Conservation (phyloP, 2,329 filamentous ascomycete species). For the Alternaria rosae region DNA sequence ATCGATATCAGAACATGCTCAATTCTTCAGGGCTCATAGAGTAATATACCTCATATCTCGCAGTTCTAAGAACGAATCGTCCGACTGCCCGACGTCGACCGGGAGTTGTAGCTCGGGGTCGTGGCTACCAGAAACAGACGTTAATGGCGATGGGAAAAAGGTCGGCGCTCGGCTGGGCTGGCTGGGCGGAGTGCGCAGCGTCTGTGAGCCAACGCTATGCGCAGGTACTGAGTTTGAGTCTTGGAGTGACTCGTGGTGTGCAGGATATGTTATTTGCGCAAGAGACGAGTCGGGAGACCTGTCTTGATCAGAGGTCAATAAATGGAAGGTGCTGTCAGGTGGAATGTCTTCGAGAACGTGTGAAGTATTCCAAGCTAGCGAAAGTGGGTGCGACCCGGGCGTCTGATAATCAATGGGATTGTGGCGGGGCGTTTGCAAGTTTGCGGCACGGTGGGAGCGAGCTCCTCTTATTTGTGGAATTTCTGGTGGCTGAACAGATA, state of each 20-base stretch:
- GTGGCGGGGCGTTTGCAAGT: slow-evolving; percentile 37
- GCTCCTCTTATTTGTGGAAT: slow-evolving; percentile 36
- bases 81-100: slow-evolving; percentile 29
- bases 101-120: slow-evolving; percentile 30
- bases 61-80: slow-evolving; percentile 31
- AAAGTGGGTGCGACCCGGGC: slow-evolving; percentile 32
- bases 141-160: slow-evolving; percentile 30
- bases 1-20: slow-evolving; percentile 21
- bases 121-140: slow-evolving; percentile 32
- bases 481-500: slow-evolving; percentile 42
- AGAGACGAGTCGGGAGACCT: slow-evolving; percentile 22
- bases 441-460: slow-evolving; percentile 45
- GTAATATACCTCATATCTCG: slow-evolving; percentile 51
- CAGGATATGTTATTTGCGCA: slow-evolving; percentile 27
- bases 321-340: slow-evolving; percentile 30
- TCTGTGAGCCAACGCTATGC: slow-evolving; percentile 16
- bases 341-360: slow-evolving; percentile 25
- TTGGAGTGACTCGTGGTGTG: slow-evolving; percentile 29
- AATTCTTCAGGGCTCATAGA: neutral
- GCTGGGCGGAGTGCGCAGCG: slow-evolving; percentile 23
- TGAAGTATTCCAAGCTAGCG: slow-evolving; percentile 33
- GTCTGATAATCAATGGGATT: slow-evolving; percentile 40
- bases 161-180: slow-evolving; percentile 16
- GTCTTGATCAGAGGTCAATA: slow-evolving; percentile 19
- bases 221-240: slow-evolving; percentile 19